phyloP scores from a whole-genome alignment of 2,329 filamentous ascomycete species.

The Sclerotinia trifoliorum region DNA sequence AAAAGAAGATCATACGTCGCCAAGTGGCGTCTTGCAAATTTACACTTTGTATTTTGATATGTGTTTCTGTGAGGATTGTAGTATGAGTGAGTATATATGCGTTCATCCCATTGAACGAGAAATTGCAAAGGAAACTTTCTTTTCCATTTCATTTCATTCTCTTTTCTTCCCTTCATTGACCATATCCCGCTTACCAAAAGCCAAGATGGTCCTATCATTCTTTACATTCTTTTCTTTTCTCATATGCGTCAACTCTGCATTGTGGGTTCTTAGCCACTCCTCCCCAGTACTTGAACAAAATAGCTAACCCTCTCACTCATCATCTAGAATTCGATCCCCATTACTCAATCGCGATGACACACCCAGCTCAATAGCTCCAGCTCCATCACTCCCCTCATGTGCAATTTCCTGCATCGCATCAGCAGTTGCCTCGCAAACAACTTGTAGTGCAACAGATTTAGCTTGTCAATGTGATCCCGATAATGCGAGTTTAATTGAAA shows the following conservation, averaged over 20 bases:
- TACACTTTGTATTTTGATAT: neutral
- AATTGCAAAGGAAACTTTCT: neutral
- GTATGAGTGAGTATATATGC: neutral
- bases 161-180: neutral
- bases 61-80: neutral
- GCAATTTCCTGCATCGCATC: conserved; percentile 4
- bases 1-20: neutral
- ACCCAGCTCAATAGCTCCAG: neutral
- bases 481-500: neutral
- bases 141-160: neutral
- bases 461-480: neutral
- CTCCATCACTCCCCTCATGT: conserved; percentile 2
- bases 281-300: neutral
- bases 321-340: neutral
- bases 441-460: neutral
- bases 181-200: neutral
- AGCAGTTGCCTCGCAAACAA: neutral
- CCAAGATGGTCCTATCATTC: conserved; percentile 5
- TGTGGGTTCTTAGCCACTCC: neutral
- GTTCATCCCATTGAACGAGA: too few species aligned
- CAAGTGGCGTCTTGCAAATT: neutral
- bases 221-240: neutral
- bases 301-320: neutral
- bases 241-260: neutral
- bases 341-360: neutral